Percentiles rank a stretch among this genome's conserved stretches.
phyloP scores from a whole-genome alignment of 31 red algal genomes.

The Bonnemaisonia californica region DNA sequence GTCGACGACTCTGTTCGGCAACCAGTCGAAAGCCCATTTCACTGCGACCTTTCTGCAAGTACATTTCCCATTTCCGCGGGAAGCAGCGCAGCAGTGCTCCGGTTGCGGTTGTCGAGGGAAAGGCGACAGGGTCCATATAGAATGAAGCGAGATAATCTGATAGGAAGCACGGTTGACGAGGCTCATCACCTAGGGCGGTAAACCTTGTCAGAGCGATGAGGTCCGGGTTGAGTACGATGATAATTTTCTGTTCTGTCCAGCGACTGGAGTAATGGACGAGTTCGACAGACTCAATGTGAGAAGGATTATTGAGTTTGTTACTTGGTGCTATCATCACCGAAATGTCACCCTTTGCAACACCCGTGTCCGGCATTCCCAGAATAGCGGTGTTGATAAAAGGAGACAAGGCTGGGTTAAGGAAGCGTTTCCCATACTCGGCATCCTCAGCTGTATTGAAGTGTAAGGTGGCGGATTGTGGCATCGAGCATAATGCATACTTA shows the following conservation, averaged over 20 bases:
- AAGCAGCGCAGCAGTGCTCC: conserved; percentile 65
- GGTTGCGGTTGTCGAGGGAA: conserved; percentile 43
- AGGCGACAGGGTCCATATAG: conserved; percentile 52
- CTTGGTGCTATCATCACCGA: conserved; percentile 51
- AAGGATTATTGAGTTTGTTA: conserved; percentile 45
- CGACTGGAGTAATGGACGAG: conserved; percentile 52
- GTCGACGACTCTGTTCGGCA: conserved; percentile 29
- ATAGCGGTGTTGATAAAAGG: conserved; percentile 19
- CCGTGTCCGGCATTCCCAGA: conserved; percentile 13
- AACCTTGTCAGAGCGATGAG: conserved; percentile 48
- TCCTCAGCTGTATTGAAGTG: conserved; percentile 35
- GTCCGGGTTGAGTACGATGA: conserved; percentile 56
- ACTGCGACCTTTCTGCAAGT: conserved; percentile 43
- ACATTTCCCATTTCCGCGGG: conserved; percentile 75
- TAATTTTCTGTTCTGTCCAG: conserved; percentile 38
- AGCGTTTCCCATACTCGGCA: conserved; percentile 3
- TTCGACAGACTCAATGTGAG: conserved; percentile 65
- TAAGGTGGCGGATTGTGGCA: background rate
- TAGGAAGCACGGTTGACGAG: conserved; percentile 53
- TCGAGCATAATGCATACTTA: background rate
- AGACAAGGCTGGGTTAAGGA: background rate
- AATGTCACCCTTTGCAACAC: conserved; percentile 21
- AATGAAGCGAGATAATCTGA: conserved; percentile 47
- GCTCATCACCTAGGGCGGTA: conserved; percentile 22
- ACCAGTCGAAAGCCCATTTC: conserved; percentile 57